A percentile compares a stretch with the other conserved stretches of the same genome.
Evolutionary conservation across 768 basidiomycete genomes (phyloP).

Genomic region (Tephrocybe rancida): DNA sequence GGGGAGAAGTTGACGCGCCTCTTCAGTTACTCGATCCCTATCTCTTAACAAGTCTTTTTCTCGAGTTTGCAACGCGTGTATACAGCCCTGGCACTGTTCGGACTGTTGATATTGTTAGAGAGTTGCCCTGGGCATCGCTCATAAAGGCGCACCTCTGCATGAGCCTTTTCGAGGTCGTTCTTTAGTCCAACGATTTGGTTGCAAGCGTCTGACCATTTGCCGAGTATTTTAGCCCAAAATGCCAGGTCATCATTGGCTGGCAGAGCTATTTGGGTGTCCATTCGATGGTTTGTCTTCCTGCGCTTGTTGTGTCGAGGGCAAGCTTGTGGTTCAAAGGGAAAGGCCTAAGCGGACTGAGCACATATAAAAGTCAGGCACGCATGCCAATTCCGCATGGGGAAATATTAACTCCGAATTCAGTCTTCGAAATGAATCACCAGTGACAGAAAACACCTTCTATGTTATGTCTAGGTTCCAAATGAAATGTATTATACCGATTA

Average conservation of each 20-base stretch:
- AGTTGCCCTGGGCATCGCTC: not conserved
- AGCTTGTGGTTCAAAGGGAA: no score
- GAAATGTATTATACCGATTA: conserved; percentile 13
- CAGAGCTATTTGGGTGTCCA: conserved; percentile 1
- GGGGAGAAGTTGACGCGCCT: conserved; percentile 22
- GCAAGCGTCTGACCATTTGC: conserved; percentile 40
- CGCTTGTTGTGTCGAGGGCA: no score
- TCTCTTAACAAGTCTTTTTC: conserved; percentile 2
- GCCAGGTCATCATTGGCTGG: conserved; percentile 29
- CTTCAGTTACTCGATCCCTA: conserved; percentile 18
- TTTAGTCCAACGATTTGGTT: conserved; percentile 33
- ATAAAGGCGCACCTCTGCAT: conserved; percentile 4
- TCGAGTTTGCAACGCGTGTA: not conserved
- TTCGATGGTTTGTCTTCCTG: not conserved
- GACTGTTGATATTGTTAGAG: not conserved
- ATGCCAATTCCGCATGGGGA: not conserved
- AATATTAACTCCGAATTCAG: not conserved
- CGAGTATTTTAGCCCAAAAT: conserved; percentile 35
- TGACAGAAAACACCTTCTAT: not conserved
- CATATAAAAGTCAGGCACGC: not conserved
- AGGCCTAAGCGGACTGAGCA: no score
- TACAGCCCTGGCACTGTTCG: not conserved
- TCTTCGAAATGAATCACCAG: no score
- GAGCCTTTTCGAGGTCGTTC: conserved; percentile 30
- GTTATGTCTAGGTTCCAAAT: no score